Conservation (phyloP, 768 basidiomycete species). For the Stropharia rugosoannulata region DNA sequence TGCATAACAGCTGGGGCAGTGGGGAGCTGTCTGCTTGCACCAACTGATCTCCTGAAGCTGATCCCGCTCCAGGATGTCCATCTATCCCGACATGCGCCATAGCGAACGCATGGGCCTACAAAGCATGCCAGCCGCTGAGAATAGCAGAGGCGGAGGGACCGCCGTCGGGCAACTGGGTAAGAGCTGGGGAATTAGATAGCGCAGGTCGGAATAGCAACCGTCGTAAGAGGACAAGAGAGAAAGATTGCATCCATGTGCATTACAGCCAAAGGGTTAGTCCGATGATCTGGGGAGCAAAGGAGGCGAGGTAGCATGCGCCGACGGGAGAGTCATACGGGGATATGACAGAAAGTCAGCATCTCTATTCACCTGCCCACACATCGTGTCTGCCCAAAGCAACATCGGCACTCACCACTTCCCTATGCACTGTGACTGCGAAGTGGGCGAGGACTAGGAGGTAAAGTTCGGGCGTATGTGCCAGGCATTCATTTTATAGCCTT, state of each 20-base stretch:
- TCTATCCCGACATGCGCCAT: conserved; percentile 47
- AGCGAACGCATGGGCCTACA: conserved; percentile 69
- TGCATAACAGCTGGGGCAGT: conserved; percentile 24
- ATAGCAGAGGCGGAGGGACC: conserved; percentile 14
- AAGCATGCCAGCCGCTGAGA: conserved; percentile 68
- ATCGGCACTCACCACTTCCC: conserved; percentile 64
- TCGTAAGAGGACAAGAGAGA: conserved; percentile 78
- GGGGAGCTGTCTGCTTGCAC: conserved; percentile 10
- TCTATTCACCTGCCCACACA: too few species aligned
- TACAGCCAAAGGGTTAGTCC: neutral
- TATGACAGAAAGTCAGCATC: too few species aligned
- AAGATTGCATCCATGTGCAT: conserved; percentile 86
- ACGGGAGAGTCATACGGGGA: neutral
- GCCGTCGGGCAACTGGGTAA: conserved; percentile 13
- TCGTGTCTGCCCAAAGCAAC: too few species aligned
- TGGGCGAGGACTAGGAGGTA: conserved; percentile 79
- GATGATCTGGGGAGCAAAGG: too few species aligned
- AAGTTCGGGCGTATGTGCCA: conserved; percentile 75
- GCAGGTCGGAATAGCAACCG: conserved; percentile 72
- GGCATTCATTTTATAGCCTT: conserved; percentile 78
- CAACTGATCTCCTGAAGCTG: conserved; percentile 1
- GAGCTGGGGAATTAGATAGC: conserved; percentile 21
- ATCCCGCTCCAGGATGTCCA: neutral
- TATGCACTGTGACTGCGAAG: conserved; percentile 76
- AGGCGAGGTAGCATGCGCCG: neutral